Evolutionary conservation across 2,329 filamentous ascomycete species (phyloP), one percentile per base, ranked within the genome.

Genomic region (Clonostachys sp.): DNA sequence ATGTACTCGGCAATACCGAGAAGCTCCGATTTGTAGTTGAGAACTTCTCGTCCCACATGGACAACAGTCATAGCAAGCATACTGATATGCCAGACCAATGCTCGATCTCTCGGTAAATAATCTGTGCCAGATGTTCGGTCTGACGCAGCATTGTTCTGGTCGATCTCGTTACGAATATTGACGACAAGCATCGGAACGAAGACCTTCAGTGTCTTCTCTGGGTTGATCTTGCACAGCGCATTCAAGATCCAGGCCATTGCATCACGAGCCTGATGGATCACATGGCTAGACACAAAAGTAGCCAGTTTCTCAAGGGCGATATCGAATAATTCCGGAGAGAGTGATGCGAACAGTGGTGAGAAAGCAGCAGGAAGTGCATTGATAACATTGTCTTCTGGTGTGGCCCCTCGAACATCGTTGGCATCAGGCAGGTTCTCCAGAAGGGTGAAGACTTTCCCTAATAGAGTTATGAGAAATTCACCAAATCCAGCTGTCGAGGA

Each of bases 201-300:
- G 13, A 90, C 83, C 62, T 91, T 94, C 45, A 99, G 75, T 1
- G 94, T 91, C 71, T 96, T 96, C 62, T 92, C 85, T 0, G 95
- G 91, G 57, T 95, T 89, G 55, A 95, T 90, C 68, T 97, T 97
- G 76, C 94, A 96, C 20, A 99, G 77, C 1, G 90, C 89, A 65
- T 96, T 97, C 68, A 92, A 89, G 46, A 97, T 97, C 78, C 96
- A 99, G 2, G 95, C 94, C 87, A 99, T 96, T 8, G 94, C 92
- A 73, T 99, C 94, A 54, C 92, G 79, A 46, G 94, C 92, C 67
- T 97, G 94, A 58, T 99, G 91, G 16, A 99, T 92, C 44, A 99
- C 94, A 69, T 97, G 94, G 53, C 89, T 89, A 2, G 88, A 86
- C 24, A 96, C 87, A 63, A 99, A 99, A 34, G 89, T 83, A 3